Evolutionary conservation across 2,329 filamentous ascomycete genomes (phyloP).

Genomic region (Talaromyces albobiverticillius): DNA sequence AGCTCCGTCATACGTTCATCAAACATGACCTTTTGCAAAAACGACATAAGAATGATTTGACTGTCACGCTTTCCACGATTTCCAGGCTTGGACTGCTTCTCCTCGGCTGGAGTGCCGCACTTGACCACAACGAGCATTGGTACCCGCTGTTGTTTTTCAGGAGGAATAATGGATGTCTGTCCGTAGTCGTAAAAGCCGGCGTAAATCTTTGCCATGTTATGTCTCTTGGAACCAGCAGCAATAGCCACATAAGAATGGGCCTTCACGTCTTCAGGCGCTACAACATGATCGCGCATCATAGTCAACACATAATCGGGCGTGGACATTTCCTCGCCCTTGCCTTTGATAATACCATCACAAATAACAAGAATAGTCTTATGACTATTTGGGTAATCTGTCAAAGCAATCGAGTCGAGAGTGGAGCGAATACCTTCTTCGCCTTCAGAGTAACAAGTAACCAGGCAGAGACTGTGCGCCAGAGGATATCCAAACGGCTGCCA

Average conservation of each 20-base stretch:
- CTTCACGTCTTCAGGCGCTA: slow-evolving; percentile 76
- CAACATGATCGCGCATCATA: slow-evolving; percentile 92
- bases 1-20: slow-evolving; percentile 99
- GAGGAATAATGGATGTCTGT: slow-evolving; percentile 69
- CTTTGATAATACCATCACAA: slow-evolving; percentile 97
- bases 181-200: slow-evolving; percentile 98
- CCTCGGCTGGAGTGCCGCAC: slow-evolving; percentile 88
- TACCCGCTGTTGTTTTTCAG: slow-evolving; percentile 89
- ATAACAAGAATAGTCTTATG: slow-evolving; percentile 96
- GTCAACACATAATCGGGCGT: slow-evolving; percentile 86
- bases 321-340: slow-evolving; percentile 78
- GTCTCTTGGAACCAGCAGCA: slow-evolving; percentile 89
- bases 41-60: slow-evolving; percentile 99
- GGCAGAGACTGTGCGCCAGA: slow-evolving; percentile 85
- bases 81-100: slow-evolving; percentile 77
- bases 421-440: slow-evolving; percentile 89
- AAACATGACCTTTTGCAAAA: slow-evolving; percentile 99
- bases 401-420: slow-evolving; percentile 92
- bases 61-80: slow-evolving; percentile 98
- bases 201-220: slow-evolving; percentile 99
- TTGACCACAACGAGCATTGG: slow-evolving; percentile 98
- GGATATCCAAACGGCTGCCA: slow-evolving; percentile 98
- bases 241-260: slow-evolving; percentile 96
- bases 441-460: slow-evolving; percentile 97
- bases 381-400: slow-evolving; percentile 98